These are phyloP conservation scores for Dothidotthia symphoricarpi DNA, from an alignment of 2,329 filamentous ascomycete species.

Conservation along the genomic window DNA sequence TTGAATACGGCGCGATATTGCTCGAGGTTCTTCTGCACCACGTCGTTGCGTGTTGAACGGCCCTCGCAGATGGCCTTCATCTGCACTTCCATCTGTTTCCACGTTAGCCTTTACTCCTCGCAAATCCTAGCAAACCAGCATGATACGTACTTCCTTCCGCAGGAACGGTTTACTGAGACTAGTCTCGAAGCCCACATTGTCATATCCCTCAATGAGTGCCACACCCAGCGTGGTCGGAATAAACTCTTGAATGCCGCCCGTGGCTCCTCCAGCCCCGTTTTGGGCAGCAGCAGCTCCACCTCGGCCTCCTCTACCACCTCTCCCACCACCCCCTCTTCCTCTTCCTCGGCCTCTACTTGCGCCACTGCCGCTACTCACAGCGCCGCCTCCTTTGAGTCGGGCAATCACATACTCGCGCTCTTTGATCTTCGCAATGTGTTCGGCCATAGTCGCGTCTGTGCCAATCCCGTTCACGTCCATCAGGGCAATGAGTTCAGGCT, in stretches of 20 bases:
- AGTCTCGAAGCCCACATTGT: conserved; percentile 87
- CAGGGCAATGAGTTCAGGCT: conserved; percentile 89
- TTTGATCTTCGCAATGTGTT: conserved; percentile 96
- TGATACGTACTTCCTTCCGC: conserved; percentile 67
- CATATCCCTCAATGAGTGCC: conserved; percentile 89
- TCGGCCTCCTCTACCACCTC: conserved; percentile 46
- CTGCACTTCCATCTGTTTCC: conserved; percentile 74
- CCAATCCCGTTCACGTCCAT: conserved; percentile 99
- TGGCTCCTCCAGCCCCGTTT: conserved; percentile 46
- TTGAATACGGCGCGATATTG: conserved; percentile 86
- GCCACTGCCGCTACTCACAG: conserved; percentile 38
- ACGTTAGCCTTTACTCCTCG: conserved; percentile 13
- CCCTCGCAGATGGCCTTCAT: conserved; percentile 98
- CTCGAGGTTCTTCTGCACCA: conserved; percentile 78
- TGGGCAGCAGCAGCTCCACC: conserved; percentile 41
- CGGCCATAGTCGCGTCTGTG: conserved; percentile 98
- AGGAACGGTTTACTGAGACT: conserved; percentile 94
- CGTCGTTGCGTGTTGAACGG: conserved; percentile 67
- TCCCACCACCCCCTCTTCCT: conserved; percentile 26
- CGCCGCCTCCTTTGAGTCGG: conserved; percentile 48
- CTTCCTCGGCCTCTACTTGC: conserved; percentile 48
- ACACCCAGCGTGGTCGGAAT: conserved; percentile 90
- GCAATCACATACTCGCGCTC: conserved; percentile 81
- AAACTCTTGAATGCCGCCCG: conserved; percentile 71
- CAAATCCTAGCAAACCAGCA: conserved; percentile 5